These are phyloP conservation scores for Azolla pinnata DNA, from an alignment of 75 land plant genomes.

Conservation along the genomic window DNA sequence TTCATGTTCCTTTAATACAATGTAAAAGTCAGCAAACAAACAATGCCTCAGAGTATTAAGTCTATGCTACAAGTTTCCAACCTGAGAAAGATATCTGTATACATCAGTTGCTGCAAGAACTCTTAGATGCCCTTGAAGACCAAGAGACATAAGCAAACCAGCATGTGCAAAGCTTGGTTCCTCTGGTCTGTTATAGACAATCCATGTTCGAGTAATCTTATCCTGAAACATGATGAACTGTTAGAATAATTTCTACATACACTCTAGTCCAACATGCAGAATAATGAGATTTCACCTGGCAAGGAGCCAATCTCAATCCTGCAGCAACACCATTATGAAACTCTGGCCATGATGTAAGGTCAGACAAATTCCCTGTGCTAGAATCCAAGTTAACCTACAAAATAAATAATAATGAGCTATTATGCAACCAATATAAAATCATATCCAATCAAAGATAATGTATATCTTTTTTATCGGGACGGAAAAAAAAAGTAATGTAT, in stretches of 20 bases:
- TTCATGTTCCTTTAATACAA: conserved; percentile 71
- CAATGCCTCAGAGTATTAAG: no score
- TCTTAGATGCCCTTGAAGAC: conserved; percentile 80
- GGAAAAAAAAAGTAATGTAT: no score
- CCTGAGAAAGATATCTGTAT: conserved; percentile 73
- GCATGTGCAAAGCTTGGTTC: conserved; percentile 83
- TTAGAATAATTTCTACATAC: neutral
- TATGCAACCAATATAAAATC: no score
- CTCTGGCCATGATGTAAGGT: conserved; percentile 90
- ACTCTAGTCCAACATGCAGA: neutral
- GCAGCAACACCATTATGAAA: conserved; percentile 99
- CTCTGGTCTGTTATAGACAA: conserved; percentile 78
- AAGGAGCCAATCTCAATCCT: conserved; percentile 77
- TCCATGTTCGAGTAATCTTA: conserved; percentile 96
- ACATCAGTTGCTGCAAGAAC: conserved; percentile 71
- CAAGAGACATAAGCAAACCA: conserved; percentile 84
- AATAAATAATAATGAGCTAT: no score
- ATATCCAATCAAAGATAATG: no score
- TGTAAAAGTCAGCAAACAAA: no score
- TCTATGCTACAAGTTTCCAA: no score
- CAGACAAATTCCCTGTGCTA: conserved; percentile 63
- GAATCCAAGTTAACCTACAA: conserved; percentile 93
- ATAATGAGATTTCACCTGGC: conserved; percentile 45
- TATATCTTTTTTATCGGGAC: no score
- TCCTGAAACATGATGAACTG: conserved; percentile 32